Conservation (phyloP, 2,329 filamentous ascomycete genomes). For the Colletotrichum sp. region DNA sequence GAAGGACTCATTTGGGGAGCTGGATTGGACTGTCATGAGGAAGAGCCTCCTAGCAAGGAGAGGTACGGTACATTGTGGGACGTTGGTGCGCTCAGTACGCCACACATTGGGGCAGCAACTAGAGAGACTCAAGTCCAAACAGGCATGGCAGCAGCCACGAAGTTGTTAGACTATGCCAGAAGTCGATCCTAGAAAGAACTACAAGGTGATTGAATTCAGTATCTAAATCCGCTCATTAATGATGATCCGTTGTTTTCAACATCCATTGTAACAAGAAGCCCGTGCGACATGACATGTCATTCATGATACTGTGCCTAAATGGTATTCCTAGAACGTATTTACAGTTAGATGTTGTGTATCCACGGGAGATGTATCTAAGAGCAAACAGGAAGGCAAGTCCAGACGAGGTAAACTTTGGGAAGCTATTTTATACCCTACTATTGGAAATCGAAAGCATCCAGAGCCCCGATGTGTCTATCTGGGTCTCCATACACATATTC, state of each 20-base stretch:
- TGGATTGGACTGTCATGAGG: slow-evolving; percentile 43
- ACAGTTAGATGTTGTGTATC: not conserved
- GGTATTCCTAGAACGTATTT: not conserved
- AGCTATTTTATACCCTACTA: not conserved
- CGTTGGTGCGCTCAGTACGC: slow-evolving; percentile 43
- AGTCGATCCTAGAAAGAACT: not conserved
- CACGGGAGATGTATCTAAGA: not conserved
- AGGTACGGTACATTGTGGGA: slow-evolving; percentile 38
- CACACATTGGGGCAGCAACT: slow-evolving; percentile 52
- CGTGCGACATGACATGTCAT: not conserved
- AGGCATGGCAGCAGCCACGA: slow-evolving; percentile 28
- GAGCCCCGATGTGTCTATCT: not conserved
- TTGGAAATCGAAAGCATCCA: not conserved
- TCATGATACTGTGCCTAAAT: not conserved
- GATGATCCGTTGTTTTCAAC: not conserved
- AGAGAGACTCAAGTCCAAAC: slow-evolving; percentile 34
- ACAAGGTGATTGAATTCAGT: not conserved
- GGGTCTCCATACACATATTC: slow-evolving; percentile 24
- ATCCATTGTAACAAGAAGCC: not conserved
- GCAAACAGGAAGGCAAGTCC: not conserved
- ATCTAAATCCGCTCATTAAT: not conserved
- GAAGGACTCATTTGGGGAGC: slow-evolving; percentile 42
- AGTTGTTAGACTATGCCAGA: slow-evolving; percentile 24
- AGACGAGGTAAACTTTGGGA: not conserved
- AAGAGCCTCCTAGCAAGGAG: slow-evolving; percentile 41